Conservation (phyloP, 2,329 filamentous ascomycete species). For the Colletotrichum eleusines region DNA sequence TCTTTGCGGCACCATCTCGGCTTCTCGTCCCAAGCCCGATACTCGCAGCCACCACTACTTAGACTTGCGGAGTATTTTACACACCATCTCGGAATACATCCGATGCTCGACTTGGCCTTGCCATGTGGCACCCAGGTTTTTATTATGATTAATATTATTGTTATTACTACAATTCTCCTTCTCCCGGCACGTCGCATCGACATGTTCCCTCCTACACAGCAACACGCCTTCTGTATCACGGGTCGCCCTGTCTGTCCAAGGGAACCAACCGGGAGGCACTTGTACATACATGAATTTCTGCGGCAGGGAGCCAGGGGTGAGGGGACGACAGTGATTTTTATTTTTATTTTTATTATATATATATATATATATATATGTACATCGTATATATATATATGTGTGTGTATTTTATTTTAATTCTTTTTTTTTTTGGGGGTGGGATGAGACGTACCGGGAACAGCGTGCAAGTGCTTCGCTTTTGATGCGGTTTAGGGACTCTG, state of each 20-base stretch:
- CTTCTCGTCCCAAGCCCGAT: background rate
- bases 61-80: slow-evolving; percentile 1
- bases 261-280: background rate
- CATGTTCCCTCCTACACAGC: background rate
- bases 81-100: slow-evolving; percentile 3
- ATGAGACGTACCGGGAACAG: background rate
- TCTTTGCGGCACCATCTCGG: background rate
- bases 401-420: too few relatives aligned
- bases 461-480: background rate
- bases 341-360: too few relatives aligned
- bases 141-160: too few relatives aligned
- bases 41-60: background rate
- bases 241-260: background rate
- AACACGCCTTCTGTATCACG: background rate
- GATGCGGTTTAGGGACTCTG: background rate
- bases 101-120: slow-evolving; percentile 2
- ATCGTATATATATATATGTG: too few relatives aligned
- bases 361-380: too few relatives aligned
- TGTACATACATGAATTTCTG: background rate
- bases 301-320: background rate
- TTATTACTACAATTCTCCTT: background rate
- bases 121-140: slow-evolving; percentile 6
- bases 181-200: background rate
- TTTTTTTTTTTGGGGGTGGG: too few relatives aligned
- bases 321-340: too few relatives aligned